phyloP scores from a whole-genome alignment of 768 basidiomycete genomes.

The Phanerochaete sordida region DNA sequence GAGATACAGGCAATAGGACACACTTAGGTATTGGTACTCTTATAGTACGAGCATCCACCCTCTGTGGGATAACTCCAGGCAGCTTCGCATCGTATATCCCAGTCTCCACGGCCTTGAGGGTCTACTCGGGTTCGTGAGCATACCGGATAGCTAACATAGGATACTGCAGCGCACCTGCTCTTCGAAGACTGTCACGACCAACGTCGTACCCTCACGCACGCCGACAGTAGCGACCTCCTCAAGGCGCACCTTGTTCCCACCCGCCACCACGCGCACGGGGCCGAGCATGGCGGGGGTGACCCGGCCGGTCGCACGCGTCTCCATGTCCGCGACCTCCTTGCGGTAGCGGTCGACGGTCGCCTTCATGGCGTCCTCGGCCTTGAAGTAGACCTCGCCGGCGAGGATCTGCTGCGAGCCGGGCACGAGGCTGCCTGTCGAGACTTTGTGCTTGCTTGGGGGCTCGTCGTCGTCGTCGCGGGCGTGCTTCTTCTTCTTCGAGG shows the following conservation, averaged over 20 bases:
- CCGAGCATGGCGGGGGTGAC: conserved; percentile 70
- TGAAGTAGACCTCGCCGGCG: conserved; percentile 57
- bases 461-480: neutral
- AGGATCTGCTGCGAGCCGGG: conserved; percentile 66
- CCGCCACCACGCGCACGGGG: conserved; percentile 59
- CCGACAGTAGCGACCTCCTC: conserved; percentile 81
- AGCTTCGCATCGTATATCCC: conserved; percentile 75
- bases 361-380: conserved; percentile 62
- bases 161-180: conserved; percentile 49
- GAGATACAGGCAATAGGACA: conserved; percentile 8
- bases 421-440: conserved; percentile 50
- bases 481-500: conserved; percentile 11
- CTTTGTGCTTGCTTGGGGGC: neutral
- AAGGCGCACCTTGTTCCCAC: conserved; percentile 30
- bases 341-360: conserved; percentile 67
- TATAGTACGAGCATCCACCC: conserved; percentile 65
- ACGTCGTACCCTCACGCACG: conserved; percentile 68
- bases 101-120: conserved; percentile 69
- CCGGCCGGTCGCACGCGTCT: conserved; percentile 71
- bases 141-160: neutral
- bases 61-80: conserved; percentile 69
- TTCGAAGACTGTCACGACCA: conserved; percentile 76
- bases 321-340: conserved; percentile 70
- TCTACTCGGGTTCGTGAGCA: conserved; percentile 43
- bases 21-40: conserved; percentile 82